phyloP scores from a whole-genome alignment of 768 basidiomycete genomes.

The Candolleomyces efflorescens region DNA sequence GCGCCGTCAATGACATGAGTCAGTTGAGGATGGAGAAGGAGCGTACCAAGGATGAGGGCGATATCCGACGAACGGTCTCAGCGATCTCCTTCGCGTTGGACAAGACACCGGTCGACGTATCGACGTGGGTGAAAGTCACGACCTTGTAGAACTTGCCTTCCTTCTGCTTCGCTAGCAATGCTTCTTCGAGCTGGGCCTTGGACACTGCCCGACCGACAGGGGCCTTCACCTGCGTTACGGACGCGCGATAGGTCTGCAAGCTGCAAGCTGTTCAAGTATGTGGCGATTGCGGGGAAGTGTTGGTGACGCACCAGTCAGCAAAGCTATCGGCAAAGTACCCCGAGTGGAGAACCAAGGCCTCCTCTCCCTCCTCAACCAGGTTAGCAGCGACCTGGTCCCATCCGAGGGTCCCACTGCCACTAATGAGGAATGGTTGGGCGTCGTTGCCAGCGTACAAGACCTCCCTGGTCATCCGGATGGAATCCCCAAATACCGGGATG shows the following conservation, averaged over 20 bases:
- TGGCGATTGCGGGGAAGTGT: neutral
- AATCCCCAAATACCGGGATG: conserved; percentile 82
- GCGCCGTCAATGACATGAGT: neutral
- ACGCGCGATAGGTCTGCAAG: conserved; percentile 69
- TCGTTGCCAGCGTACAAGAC: conserved; percentile 67
- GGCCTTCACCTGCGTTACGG: conserved; percentile 80
- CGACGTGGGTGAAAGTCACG: conserved; percentile 92
- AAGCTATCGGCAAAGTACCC: conserved; percentile 96
- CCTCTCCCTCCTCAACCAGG: conserved; percentile 77
- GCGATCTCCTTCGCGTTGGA: conserved; percentile 78
- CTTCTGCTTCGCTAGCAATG: conserved; percentile 35
- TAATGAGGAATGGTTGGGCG: conserved; percentile 89
- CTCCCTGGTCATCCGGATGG: conserved; percentile 79
- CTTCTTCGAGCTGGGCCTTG: conserved; percentile 54
- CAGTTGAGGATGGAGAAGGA: neutral
- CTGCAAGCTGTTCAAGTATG: neutral
- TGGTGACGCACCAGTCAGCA: conserved; percentile 64
- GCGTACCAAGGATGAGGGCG: conserved; percentile 78
- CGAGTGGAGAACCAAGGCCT: conserved; percentile 78
- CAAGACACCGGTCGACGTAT: conserved; percentile 87
- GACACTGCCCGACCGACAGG: conserved; percentile 75
- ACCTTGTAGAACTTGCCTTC: conserved; percentile 81
- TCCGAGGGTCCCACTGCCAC: conserved; percentile 93
- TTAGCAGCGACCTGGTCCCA: conserved; percentile 97
- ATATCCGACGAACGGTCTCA: conserved; percentile 65